Conservation (phyloP, 2,329 filamentous ascomycete species). For the Calycina marina region DNA sequence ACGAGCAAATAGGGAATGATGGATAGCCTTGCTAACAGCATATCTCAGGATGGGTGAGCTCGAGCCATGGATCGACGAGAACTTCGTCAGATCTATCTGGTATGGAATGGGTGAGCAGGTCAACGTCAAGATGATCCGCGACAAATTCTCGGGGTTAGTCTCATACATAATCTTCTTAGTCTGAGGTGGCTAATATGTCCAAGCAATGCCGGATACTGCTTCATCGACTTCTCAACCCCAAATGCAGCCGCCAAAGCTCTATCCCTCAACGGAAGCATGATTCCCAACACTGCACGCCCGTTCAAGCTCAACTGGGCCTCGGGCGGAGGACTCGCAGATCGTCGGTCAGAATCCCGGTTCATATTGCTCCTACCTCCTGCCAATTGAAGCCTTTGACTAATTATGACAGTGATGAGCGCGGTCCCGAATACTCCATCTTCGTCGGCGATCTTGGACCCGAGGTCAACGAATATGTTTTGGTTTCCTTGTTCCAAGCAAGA, state of each 20-base stretch:
- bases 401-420: constrained; percentile 66
- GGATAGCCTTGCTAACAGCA: constrained; percentile 6
- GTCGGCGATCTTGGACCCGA: constrained; percentile 95
- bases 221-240: constrained; percentile 77
- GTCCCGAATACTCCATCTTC: constrained; percentile 93
- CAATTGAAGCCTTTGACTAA: constrained; percentile 8
- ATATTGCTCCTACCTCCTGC: constrained; percentile 14
- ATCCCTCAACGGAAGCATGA: constrained; percentile 72
- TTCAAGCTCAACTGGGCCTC: constrained; percentile 99
- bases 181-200: too few relatives aligned
- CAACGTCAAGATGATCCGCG: constrained; percentile 98
- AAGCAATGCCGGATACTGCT: constrained; percentile 96
- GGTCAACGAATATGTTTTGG: constrained; percentile 95
- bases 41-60: constrained; percentile 86
- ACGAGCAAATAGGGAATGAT: too few relatives aligned
- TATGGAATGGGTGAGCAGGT: constrained; percentile 87
- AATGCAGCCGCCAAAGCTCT: constrained; percentile 86
- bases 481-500: constrained; percentile 90
- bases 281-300: constrained; percentile 84
- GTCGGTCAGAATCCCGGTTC: constrained; percentile 46
- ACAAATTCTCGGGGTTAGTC: constrained; percentile 91
- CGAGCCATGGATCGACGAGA: constrained; percentile 98
- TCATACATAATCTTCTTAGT: constrained; percentile 5
- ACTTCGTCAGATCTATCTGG: constrained; percentile 87
- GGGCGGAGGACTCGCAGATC: constrained; percentile 85